Evolutionary conservation across 2,329 filamentous ascomycete genomes (phyloP), one percentile per base, ranked within the genome.

Genomic region (Aspergillus quadrilineatus): DNA sequence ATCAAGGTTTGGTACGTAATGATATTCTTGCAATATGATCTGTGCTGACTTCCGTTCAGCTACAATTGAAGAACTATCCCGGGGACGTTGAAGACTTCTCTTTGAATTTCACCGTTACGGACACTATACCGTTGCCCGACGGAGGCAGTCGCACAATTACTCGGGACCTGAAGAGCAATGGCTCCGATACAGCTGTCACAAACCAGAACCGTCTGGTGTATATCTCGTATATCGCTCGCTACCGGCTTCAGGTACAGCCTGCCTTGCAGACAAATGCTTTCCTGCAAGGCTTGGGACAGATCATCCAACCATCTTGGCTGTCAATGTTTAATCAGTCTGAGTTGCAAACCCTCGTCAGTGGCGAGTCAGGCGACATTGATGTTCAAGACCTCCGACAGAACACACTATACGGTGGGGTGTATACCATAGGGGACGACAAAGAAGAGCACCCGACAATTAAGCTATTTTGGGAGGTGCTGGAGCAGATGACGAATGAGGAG

Each of bases 311-410:
- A 0, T 85, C 85, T 3, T 99, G 94, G 94, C 82, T 99, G 4
- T 92, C 89, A 66, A 97, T 99, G 94, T 99, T 99, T 80, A 99
- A 99, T 73, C 93, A 97, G 72, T 85, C 85, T 3, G 94, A 99
- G 72, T 82, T 99, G 4, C 94, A 97, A 75, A 94, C 90, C 1
- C 86, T 99, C 5, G 89, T 99, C 14, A 90, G 92, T 52, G 94
- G 94, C 43, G 92, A 96, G 65, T 88, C 86, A 29, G 87, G 87
- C 8, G 87, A 90, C 60, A 95, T 99, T 57, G 89, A 97, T 67
- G 82, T 99, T 36, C 85, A 89, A 29, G 94, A 99, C 71, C 81
- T 97, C 41, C 85, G 92, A 26, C 80, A 80, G 53, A 89, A 97
- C 74, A 97, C 94, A 0, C 75, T 85, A 2, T 99, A 97, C 72